Evolutionary conservation across 2,329 filamentous ascomycete genomes (phyloP).

Genomic region (Botrytis hyacinthi): DNA sequence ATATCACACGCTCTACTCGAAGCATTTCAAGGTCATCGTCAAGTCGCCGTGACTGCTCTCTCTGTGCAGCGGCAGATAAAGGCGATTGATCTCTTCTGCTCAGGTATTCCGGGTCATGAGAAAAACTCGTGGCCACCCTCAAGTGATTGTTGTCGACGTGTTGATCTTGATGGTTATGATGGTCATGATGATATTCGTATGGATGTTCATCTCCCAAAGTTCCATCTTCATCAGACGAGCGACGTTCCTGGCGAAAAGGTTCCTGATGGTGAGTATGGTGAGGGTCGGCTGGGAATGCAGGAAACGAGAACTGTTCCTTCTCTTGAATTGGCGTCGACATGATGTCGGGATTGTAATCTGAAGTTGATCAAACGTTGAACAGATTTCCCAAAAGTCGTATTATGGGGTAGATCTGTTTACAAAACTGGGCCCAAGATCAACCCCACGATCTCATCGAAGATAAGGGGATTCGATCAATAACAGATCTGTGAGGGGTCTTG

Average conservation of each 20-base stretch:
- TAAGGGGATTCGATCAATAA: background rate
- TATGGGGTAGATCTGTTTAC: slow-evolving; percentile 11
- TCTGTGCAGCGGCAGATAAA: slow-evolving; percentile 52
- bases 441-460: slow-evolving; percentile 15
- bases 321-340: slow-evolving; percentile 37
- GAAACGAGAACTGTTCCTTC: slow-evolving; percentile 38
- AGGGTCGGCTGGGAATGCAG: slow-evolving; percentile 32
- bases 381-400: background rate
- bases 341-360: background rate
- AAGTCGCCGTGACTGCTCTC: slow-evolving; percentile 59
- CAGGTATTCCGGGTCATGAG: slow-evolving; percentile 34
- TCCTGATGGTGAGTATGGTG: background rate
- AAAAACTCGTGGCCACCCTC: slow-evolving; percentile 47
- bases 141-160: slow-evolving; percentile 44
- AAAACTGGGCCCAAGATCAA: slow-evolving; percentile 16
- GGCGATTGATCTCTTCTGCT: slow-evolving; percentile 29
- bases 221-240: slow-evolving; percentile 39
- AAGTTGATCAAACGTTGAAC: background rate
- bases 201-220: slow-evolving; percentile 32
- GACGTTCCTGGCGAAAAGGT: slow-evolving; percentile 23
- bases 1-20: slow-evolving; percentile 60
- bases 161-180: slow-evolving; percentile 19
- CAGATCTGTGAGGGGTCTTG: background rate
- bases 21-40: slow-evolving; percentile 66
- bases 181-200: slow-evolving; percentile 5